Percentiles rank a stretch among this genome's conserved stretches.
Conservation (phyloP, 441 rosid genomes). For the Gossypium schwendimanii region DNA sequence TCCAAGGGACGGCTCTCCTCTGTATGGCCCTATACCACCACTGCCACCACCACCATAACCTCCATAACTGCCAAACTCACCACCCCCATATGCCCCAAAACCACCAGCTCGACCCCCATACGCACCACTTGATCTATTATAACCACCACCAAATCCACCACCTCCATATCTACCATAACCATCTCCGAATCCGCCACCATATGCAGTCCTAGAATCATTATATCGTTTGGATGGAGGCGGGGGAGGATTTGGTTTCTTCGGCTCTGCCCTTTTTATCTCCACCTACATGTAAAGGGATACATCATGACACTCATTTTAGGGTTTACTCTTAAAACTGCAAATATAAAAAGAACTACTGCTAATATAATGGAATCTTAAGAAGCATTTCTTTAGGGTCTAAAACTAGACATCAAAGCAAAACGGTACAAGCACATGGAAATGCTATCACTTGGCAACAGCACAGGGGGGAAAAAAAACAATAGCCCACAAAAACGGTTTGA, state of each 20-base stretch:
- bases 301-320: neutral
- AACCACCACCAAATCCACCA: slow-evolving; percentile 41
- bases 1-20: slow-evolving; percentile 73
- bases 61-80: slow-evolving; percentile 54
- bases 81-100: slow-evolving; percentile 62
- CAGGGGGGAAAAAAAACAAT: neutral
- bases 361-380: neutral
- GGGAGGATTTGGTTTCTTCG: slow-evolving; percentile 73
- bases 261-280: slow-evolving; percentile 98
- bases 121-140: slow-evolving; percentile 56
- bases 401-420: neutral
- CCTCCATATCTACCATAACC: slow-evolving; percentile 64
- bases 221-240: slow-evolving; percentile 60
- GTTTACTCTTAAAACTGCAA: neutral
- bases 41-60: slow-evolving; percentile 52
- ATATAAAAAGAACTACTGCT: neutral
- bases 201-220: slow-evolving; percentile 59
- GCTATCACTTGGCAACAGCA: neutral
- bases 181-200: slow-evolving; percentile 61
- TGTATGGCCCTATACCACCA: slow-evolving; percentile 50
- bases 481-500: neutral
- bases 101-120: slow-evolving; percentile 63
- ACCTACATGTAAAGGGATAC: slow-evolving; percentile 41
- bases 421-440: neutral
- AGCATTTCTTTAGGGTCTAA: neutral